Evolutionary conservation across 176 grass and related monocot genomes (phyloP).

Genomic region (Phyllostachys edulis): DNA sequence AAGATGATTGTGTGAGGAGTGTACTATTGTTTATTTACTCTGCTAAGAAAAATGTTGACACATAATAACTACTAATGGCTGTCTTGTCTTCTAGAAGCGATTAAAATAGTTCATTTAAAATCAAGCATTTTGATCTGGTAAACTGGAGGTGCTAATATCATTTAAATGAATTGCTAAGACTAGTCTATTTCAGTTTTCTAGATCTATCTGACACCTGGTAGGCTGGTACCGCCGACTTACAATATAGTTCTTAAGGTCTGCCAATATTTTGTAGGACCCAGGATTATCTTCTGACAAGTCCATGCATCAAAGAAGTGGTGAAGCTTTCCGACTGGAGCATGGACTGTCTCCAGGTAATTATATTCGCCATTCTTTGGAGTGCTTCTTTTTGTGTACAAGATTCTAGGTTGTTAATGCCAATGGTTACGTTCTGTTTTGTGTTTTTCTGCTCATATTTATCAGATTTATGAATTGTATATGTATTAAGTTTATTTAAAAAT

Average conservation of each 20-base stretch:
- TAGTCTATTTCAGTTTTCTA: not conserved
- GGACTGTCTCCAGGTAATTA: slow-evolving; percentile 65
- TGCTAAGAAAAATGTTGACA: not conserved
- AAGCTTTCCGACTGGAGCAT: slow-evolving; percentile 67
- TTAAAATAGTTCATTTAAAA: slow-evolving; percentile 7
- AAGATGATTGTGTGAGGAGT: not conserved
- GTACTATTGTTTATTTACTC: not conserved
- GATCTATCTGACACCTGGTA: not conserved
- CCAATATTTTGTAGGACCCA: slow-evolving; percentile 33
- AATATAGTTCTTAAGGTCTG: slow-evolving; percentile 33
- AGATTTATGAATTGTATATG: not conserved
- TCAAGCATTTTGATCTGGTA: slow-evolving; percentile 6
- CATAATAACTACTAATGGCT: not conserved
- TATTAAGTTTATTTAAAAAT: not conserved
- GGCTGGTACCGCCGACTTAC: not conserved
- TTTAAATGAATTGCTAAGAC: slow-evolving; percentile 23
- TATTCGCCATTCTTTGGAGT: not conserved
- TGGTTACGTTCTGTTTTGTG: not conserved
- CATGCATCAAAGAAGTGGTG: slow-evolving; percentile 53
- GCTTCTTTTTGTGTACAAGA: not conserved
- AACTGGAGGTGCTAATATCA: slow-evolving; percentile 6
- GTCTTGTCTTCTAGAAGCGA: not conserved
- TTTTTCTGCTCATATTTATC: slow-evolving; percentile 1
- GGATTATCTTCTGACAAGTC: slow-evolving; percentile 49
- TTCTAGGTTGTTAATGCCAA: slow-evolving; percentile 7